phyloP scores from a whole-genome alignment of 768 basidiomycete genomes.

The Auricularia sp. region DNA sequence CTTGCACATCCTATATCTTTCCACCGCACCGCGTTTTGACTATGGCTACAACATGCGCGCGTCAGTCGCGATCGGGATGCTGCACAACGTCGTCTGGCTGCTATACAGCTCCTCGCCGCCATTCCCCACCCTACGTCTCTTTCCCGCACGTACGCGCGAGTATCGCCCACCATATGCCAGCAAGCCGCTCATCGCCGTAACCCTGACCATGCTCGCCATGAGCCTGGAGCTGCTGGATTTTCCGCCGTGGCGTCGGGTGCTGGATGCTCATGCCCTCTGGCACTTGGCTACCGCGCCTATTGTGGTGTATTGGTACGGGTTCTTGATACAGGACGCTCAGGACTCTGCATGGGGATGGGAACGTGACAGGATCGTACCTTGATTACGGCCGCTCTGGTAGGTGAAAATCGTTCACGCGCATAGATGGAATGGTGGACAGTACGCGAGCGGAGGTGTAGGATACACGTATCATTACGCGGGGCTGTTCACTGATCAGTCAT shows the following conservation, averaged over 20 bases:
- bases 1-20: slow-evolving; percentile 71
- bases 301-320: slow-evolving; percentile 74
- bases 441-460: too few species aligned
- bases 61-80: slow-evolving; percentile 64
- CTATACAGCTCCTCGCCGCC: slow-evolving; percentile 31
- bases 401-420: too few species aligned
- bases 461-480: too few species aligned
- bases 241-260: slow-evolving; percentile 56
- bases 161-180: slow-evolving; percentile 48
- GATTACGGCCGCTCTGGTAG: too few species aligned
- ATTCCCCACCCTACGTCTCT: slow-evolving; percentile 40
- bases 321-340: slow-evolving; percentile 33
- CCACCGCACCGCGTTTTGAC: slow-evolving; percentile 68
- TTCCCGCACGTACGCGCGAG: slow-evolving; percentile 31
- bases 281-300: slow-evolving; percentile 78
- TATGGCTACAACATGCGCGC: slow-evolving; percentile 90
- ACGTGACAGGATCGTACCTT: too few species aligned
- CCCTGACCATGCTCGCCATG: slow-evolving; percentile 62
- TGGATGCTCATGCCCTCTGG: slow-evolving; percentile 93
- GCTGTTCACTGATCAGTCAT: too few species aligned
- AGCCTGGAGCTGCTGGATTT: slow-evolving; percentile 87
- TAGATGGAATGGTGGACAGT: too few species aligned
- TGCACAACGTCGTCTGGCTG: slow-evolving; percentile 77
- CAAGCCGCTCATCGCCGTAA: slow-evolving; percentile 33
- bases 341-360: too few species aligned